Evolutionary conservation across 768 basidiomycete species (phyloP).

Genomic region (Xanthoconium purpureum): DNA sequence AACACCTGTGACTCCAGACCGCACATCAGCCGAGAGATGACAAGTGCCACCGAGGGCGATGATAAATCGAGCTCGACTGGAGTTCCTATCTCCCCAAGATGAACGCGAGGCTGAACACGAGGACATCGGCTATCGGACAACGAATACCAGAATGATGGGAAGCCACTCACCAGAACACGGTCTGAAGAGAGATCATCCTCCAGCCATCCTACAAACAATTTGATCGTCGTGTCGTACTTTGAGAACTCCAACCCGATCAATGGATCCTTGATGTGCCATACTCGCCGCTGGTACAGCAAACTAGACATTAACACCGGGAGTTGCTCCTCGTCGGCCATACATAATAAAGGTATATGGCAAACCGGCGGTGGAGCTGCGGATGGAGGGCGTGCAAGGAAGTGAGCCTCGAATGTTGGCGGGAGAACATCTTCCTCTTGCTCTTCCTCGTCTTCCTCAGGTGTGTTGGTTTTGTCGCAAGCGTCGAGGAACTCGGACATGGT

Average conservation of each 20-base stretch:
- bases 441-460: neutral
- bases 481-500: constrained; percentile 6
- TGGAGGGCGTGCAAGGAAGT: neutral
- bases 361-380: neutral
- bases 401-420: neutral
- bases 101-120: constrained; percentile 5
- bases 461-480: neutral
- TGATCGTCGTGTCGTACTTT: constrained; percentile 2
- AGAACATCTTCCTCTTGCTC: neutral
- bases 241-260: constrained; percentile 7
- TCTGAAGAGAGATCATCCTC: neutral
- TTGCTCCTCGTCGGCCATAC: constrained; percentile 7
- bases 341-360: constrained; percentile 8
- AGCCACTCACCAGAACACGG: constrained; percentile 2
- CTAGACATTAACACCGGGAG: constrained; percentile 7
- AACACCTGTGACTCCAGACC: neutral
- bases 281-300: constrained; percentile 4
- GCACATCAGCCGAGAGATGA: neutral
- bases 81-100: constrained; percentile 1
- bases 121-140: neutral
- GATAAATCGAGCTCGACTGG: constrained; percentile 1
- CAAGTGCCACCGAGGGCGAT: constrained; percentile 1
- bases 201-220: constrained; percentile 4
- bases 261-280: constrained; percentile 4
- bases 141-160: too few species aligned